These are phyloP conservation scores for Hanseniaspora gamundiae DNA, from an alignment of 1,139 yeast species.

Conservation along the genomic window DNA sequence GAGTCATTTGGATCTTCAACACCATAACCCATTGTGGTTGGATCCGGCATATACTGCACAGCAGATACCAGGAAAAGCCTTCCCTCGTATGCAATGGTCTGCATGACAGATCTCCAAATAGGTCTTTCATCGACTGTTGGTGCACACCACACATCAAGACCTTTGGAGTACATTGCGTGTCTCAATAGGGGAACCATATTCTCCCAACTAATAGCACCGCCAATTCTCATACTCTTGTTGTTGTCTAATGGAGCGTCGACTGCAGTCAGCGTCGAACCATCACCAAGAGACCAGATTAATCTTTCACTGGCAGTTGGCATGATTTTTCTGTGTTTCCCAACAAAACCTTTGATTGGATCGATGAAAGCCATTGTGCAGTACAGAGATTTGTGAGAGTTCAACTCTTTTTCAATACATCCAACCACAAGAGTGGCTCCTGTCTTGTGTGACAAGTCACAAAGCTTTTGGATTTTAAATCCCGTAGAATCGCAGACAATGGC, in stretches of 20 bases:
- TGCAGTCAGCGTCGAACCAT: slow-evolving; percentile 30
- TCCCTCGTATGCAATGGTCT: slow-evolving; percentile 28
- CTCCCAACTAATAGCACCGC: slow-evolving; percentile 35
- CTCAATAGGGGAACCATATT: slow-evolving; percentile 28
- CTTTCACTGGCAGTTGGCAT: slow-evolving; percentile 32
- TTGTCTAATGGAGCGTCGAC: slow-evolving; percentile 14
- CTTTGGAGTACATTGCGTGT: slow-evolving; percentile 30
- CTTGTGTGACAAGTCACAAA: slow-evolving; percentile 20
- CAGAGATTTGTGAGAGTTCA: slow-evolving; percentile 24
- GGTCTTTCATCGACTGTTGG: slow-evolving; percentile 33
- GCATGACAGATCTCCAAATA: slow-evolving; percentile 27
- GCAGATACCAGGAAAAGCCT: slow-evolving; percentile 26
- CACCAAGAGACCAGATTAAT: slow-evolving; percentile 32
- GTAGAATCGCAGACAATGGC: slow-evolving; percentile 22
- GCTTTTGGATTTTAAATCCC: slow-evolving; percentile 22
- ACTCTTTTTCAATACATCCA: slow-evolving; percentile 24
- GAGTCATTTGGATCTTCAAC: slow-evolving; percentile 11
- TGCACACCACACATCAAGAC: slow-evolving; percentile 28
- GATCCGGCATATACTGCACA: slow-evolving; percentile 24
- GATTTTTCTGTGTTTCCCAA: slow-evolving; percentile 31
- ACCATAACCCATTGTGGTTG: slow-evolving; percentile 13
- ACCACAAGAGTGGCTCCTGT: slow-evolving; percentile 22
- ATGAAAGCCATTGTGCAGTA: slow-evolving; percentile 28
- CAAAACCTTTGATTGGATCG: slow-evolving; percentile 25
- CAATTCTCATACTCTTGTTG: slow-evolving; percentile 25